Evolutionary conservation across 495 filamentous ascomycete genomes (phyloP).

Genomic region (Articulospora tetracladia): DNA sequence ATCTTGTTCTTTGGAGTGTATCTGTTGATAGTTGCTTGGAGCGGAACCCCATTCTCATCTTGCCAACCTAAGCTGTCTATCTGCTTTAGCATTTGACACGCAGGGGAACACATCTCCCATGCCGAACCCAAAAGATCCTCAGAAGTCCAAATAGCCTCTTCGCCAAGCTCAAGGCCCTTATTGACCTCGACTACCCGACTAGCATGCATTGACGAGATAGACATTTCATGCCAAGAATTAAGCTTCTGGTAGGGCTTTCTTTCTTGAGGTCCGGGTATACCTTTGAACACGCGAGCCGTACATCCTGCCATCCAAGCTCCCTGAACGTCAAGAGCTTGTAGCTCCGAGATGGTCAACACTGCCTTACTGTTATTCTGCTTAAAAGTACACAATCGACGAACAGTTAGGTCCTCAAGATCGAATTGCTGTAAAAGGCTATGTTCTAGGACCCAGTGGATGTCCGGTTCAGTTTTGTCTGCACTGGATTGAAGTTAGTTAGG

Average conservation of each 20-base stretch:
- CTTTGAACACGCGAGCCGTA: not conserved
- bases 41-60: conserved; percentile 19
- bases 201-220: conserved; percentile 28
- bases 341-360: conserved; percentile 37
- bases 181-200: conserved; percentile 35
- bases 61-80: conserved; percentile 24
- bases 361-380: conserved; percentile 17
- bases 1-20: no score
- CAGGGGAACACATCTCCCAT: conserved; percentile 18
- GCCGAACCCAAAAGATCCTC: conserved; percentile 19
- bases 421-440: conserved; percentile 14
- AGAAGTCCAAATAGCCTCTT: conserved; percentile 34
- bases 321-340: conserved; percentile 32
- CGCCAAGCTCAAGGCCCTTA: conserved; percentile 31
- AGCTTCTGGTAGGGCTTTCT: conserved; percentile 14
- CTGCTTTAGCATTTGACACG: conserved; percentile 22
- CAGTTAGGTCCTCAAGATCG: conserved; percentile 28
- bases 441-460: conserved; percentile 24
- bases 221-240: conserved; percentile 37
- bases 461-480: not conserved
- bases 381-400: conserved; percentile 28
- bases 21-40: no score
- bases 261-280: conserved; percentile 1
- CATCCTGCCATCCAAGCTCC: not conserved
- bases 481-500: conserved; percentile 1